Percentiles rank a stretch among this genome's conserved stretches.
Conservation (phyloP, 495 filamentous ascomycete genomes). For the Daldinia loculata region DNA sequence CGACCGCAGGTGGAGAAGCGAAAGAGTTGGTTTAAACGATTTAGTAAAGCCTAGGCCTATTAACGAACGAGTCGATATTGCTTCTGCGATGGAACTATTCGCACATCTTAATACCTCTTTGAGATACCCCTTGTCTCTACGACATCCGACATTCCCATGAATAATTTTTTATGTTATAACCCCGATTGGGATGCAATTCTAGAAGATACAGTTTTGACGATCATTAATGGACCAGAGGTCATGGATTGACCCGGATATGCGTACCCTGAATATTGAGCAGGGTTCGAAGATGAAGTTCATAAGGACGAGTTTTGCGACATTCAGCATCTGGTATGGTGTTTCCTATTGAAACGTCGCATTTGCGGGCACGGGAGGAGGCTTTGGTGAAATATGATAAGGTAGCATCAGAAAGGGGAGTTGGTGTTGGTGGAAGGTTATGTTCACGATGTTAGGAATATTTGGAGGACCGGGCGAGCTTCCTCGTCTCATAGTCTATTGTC, state of each 20-base stretch:
- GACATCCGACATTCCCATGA: slow-evolving; percentile 27
- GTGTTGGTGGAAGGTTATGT: slow-evolving; percentile 31
- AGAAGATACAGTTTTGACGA: slow-evolving; percentile 27
- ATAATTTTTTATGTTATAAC: slow-evolving; percentile 18
- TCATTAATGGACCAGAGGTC: slow-evolving; percentile 12
- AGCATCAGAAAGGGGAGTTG: slow-evolving; percentile 32
- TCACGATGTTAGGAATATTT: slow-evolving; percentile 41
- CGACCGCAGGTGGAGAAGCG: slow-evolving; percentile 69
- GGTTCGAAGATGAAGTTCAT: slow-evolving; percentile 7
- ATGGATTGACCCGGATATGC: slow-evolving; percentile 1
- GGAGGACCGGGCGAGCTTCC: slow-evolving; percentile 27
- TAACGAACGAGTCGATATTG: slow-evolving; percentile 12
- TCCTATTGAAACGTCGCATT: slow-evolving; percentile 15
- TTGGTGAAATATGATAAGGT: slow-evolving; percentile 20
- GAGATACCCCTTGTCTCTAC: slow-evolving; percentile 37
- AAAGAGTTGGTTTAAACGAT: slow-evolving; percentile 89
- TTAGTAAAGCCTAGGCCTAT: slow-evolving; percentile 68
- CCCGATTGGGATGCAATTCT: slow-evolving; percentile 9
- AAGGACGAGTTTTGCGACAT: background rate
- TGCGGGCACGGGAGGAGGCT: slow-evolving; percentile 9
- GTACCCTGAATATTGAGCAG: background rate
- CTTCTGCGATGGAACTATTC: slow-evolving; percentile 12
- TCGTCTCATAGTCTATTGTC: slow-evolving; percentile 29
- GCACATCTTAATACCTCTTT: slow-evolving; percentile 18
- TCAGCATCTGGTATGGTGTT: slow-evolving; percentile 6